Base-by-base conservation (phyloP, 352 stramenopile genomes). In the Phytophthora constricta region DNA sequence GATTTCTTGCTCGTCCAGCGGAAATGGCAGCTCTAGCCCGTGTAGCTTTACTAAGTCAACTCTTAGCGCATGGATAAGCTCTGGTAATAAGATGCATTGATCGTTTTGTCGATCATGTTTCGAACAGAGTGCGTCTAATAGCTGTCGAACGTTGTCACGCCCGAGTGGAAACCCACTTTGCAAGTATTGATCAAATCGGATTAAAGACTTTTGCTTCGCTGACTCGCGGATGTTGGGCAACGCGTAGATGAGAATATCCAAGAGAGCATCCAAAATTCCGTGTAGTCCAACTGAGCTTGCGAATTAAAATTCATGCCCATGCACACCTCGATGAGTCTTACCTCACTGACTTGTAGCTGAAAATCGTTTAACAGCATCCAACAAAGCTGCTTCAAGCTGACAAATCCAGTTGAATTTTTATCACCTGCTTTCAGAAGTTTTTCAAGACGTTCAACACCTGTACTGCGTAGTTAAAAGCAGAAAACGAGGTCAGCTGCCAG, bases 251-350 rank as follows among this genome's bases (percentile, higher is more conserved):
- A n/a, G n/a, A n/a, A n/a, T n/a, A n/a, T n/a, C n/a, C n/a, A n/a
- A n/a, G n/a, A n/a, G n/a, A n/a, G n/a, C n/a, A n/a, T n/a, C n/a
- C n/a, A n/a, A 23, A 89, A 77, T 25, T 88, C 79, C 10, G 58
- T 72, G 56, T 85, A 80, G 45, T 89, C 80, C 10, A 91, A 28
- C 23, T 80, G 77, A 7, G 70, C 80, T 17, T 84, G 71, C 1
- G 65, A 41, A 46, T 89, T 82, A 20, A 90, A 89, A 17, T 77
- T 88, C 66, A 91, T 80, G 8, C 83, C 83, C 27, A 91, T 58
- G 53, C 83, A 91, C 0, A 85, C 66, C 42, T 91, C 79, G 45
- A 89, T 77, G 11, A 91, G 59, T 16, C 64, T 50, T 0, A 55
- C 56, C 46, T 90, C 77, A 17, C 49, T 70, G 11, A 83, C 54